Evolutionary conservation across 2,329 filamentous ascomycete genomes (phyloP).

Genomic region (Arthrobotrys megalospora): DNA sequence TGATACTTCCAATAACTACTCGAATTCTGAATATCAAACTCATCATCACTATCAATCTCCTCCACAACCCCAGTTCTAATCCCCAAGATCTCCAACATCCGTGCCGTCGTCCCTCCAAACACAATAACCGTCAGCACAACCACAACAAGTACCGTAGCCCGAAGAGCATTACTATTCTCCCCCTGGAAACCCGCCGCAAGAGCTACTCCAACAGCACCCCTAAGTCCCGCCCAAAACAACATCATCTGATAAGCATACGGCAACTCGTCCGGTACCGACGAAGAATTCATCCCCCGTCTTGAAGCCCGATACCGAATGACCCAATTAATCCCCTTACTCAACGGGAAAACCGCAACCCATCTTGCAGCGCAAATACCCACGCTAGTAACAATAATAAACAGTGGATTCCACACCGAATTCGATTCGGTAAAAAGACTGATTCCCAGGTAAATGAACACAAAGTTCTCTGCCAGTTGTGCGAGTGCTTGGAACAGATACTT

Average conservation of each 20-base stretch:
- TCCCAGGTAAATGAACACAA: slow-evolving; percentile 99
- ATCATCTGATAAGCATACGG: slow-evolving; percentile 98
- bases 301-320: slow-evolving; percentile 88
- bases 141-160: slow-evolving; percentile 96
- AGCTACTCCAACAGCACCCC: slow-evolving; percentile 95
- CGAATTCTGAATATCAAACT: slow-evolving; percentile 89
- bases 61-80: slow-evolving; percentile 97
- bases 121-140: slow-evolving; percentile 99
- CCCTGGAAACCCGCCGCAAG: slow-evolving; percentile 89
- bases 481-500: slow-evolving; percentile 98
- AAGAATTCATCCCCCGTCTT: slow-evolving; percentile 77
- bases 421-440: slow-evolving; percentile 94
- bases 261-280: slow-evolving; percentile 77
- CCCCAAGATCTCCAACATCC: slow-evolving; percentile 97
- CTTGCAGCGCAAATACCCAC: slow-evolving; percentile 91
- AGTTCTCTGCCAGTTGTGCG: slow-evolving; percentile 96
- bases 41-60: slow-evolving; percentile 96
- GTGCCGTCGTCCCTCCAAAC: slow-evolving; percentile 95
- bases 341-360: slow-evolving; percentile 94
- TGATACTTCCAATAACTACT: slow-evolving; percentile 57
- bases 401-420: slow-evolving; percentile 88
- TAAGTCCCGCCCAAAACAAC: slow-evolving; percentile 98
- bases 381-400: slow-evolving; percentile 93
- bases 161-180: slow-evolving; percentile 83
- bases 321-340: slow-evolving; percentile 91